Percentiles rank a stretch among this genome's conserved stretches.
phyloP scores from a whole-genome alignment of 2,329 filamentous ascomycete genomes.

The Pyricularia grisea region DNA sequence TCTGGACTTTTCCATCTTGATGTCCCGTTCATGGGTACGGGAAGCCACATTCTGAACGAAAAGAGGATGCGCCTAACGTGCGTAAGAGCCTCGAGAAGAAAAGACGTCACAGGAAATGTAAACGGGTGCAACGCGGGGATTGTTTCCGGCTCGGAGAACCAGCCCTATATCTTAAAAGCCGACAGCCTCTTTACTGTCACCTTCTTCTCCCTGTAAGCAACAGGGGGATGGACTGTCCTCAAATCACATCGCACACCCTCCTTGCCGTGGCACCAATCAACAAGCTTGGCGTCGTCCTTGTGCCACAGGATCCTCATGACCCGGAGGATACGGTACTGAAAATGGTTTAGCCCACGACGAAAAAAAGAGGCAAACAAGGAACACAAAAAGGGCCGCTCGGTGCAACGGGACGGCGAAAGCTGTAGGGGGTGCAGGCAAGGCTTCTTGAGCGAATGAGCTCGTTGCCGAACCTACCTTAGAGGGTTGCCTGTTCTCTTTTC shows the following conservation, averaged over 20 bases:
- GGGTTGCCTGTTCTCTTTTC: background rate
- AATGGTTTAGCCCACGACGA: background rate
- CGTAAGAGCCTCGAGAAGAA: background rate
- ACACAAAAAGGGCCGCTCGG: background rate
- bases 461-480: background rate
- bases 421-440: background rate
- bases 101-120: background rate
- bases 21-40: background rate
- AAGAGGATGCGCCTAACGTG: background rate
- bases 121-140: background rate
- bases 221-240: no score
- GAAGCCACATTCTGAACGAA: background rate
- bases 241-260: background rate
- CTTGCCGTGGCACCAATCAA: background rate
- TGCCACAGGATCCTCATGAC: background rate
- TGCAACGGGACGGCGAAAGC: background rate
- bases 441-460: background rate
- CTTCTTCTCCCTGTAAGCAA: background rate
- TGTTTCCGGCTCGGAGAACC: background rate
- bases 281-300: background rate
- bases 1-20: background rate
- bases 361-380: background rate
- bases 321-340: background rate
- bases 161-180: background rate
- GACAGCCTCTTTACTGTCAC: background rate